Base-by-base conservation (phyloP, 768 basidiomycete species). In the Kwoniella sp. region DNA sequence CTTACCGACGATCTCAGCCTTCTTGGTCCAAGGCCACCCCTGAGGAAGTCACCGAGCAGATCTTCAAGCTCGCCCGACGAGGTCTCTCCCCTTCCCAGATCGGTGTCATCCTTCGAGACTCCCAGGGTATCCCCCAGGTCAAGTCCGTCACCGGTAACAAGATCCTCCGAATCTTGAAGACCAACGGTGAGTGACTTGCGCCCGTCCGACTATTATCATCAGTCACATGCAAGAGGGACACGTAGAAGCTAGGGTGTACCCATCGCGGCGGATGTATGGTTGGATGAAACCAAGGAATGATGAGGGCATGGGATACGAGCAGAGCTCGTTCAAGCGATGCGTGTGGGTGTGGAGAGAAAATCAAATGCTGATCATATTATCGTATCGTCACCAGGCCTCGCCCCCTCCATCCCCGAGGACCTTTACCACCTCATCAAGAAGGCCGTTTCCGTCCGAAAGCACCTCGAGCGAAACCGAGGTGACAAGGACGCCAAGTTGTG, bases 381-480 rank as follows among this genome's bases (percentile, higher is more conserved):
- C 25, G 15, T 24, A 21, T 46, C 44, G 8, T 44, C 17, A 29
- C 40, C 63, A 95, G 93, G 91, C 83, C 90, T 98, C 84, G 93
- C 88, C 81, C 93, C 95, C 78, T 86, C 88, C 83, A 91, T 98
- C 84, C 95, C 95, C 75, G 95, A 99, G 87, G 95, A 96, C 86
- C 90, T 97, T 68, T 96, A 92, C 90, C 89, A 92, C 87, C 88
- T 96, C 82, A 89, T 98, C 87, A 97, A 97, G 88, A 99, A 97
- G 88, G 95, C 95, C 82, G 93, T 99, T 79, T 86, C 91, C 76
- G 92, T 99, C 79, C 92, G 94, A 83, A 98, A 97, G 86, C 95
- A 98, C 83, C 87, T 99, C 74, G 92, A 96, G 83, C 85, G 86
- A 77, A 97, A 96, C 89, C 88, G 95, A 81, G 95, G 94, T 83